Evolutionary conservation across 495 filamentous ascomycete species (phyloP), one percentile per base, ranked within the genome.

Genomic region (Tuber brumale): DNA sequence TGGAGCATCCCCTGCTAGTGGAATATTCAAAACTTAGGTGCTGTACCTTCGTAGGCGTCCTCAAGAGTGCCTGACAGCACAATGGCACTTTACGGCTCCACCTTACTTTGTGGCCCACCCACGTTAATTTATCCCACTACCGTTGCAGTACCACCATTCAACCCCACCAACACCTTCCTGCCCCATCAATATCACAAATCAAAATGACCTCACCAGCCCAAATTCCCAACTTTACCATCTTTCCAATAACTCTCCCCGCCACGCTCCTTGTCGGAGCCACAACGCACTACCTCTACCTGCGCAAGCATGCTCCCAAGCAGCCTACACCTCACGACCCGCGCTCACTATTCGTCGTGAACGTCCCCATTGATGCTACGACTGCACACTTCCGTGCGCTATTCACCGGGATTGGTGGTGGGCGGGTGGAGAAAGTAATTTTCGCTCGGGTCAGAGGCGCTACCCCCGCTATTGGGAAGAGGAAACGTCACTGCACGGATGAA

Each of bases 321-420:
- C 90, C 93, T 23, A 91, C 91, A 18, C 86, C 89, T 27, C 87
- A 91, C 81, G 90, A 94, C 81, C 82, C 88, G 37, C 90, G 93
- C 75, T 92, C 91, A 70, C 87, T 99, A 39, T 99, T 97, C 85
- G 81, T 94, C 37, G 91, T 94, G 76, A 98, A 99, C 82, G 82
- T 95, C 9, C 96, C 95, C 46, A 86, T 94, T 79, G 95, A 97
- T 84, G 90, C 92, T 74, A 97, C 92, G 48, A 89, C 92, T 71
- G 80, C 85, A 0, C 93, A 95, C 80, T 85, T 98, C 27, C 91
- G 93, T 51, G 86, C 88, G 74, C 85, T 99, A 0, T 93, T 97
- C 79, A 85, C 88, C 0, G 87, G 93, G 66, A 86, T 95, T 41
- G 90, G 92, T 44, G 89, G 89, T 8, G 92, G 91, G 41, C 88